Evolutionary conservation across 345 rosid species (phyloP).

Genomic region (Gossypium anomalum): DNA sequence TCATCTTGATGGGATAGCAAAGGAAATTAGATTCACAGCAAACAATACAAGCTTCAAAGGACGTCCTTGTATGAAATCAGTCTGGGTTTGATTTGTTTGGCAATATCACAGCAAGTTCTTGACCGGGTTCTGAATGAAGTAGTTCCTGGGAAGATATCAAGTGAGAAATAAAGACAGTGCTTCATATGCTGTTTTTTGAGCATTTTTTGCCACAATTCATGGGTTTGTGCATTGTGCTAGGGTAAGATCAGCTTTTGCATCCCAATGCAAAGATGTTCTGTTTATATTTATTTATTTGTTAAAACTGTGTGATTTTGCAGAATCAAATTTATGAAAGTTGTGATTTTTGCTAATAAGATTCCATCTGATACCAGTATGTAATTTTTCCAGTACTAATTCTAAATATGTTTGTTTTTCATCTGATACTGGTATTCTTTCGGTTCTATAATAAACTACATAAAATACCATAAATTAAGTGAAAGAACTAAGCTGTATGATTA

Average conservation of each 20-base stretch:
- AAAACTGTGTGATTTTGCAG: background rate
- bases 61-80: background rate
- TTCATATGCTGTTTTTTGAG: background rate
- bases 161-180: background rate
- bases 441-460: no score
- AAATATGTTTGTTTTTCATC: no score
- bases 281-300: background rate
- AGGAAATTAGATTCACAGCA: background rate
- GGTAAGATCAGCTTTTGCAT: background rate
- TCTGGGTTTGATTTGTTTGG: background rate
- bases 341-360: background rate
- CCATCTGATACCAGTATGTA: no score
- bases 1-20: constrained; percentile 32
- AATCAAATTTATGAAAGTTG: background rate
- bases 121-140: background rate
- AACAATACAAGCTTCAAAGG: background rate
- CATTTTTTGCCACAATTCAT: background rate
- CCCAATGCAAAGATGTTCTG: background rate
- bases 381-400: no score
- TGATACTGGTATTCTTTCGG: no score
- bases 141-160: background rate
- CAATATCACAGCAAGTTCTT: background rate
- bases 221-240: background rate
- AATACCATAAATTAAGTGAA: no score
- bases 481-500: no score